phyloP scores from a whole-genome alignment of 768 basidiomycete species.

The Lentinula edodes region DNA sequence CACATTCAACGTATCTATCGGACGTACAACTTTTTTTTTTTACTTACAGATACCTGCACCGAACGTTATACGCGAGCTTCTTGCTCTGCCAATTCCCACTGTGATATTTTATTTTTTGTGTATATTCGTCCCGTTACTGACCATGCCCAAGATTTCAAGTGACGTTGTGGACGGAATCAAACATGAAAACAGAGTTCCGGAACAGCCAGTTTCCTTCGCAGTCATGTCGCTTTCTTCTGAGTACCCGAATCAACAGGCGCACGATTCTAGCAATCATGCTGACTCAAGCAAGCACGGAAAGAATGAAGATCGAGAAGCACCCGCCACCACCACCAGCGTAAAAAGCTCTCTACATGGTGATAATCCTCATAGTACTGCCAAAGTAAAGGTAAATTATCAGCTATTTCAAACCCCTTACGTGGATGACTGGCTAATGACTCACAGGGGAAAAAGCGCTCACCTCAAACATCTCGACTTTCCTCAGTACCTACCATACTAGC shows the following conservation, averaged over 20 bases:
- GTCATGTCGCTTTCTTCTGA: not conserved
- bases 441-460: not conserved
- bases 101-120: too few species aligned
- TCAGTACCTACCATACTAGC: not conserved
- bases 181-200: not conserved
- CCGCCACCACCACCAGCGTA: not conserved
- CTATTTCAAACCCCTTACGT: not conserved
- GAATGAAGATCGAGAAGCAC: not conserved
- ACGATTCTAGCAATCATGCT: not conserved
- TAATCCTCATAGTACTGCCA: too few species aligned
- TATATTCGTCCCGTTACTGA: too few species aligned
- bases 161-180: not conserved
- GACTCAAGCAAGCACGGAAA: not conserved
- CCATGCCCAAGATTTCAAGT: too few species aligned
- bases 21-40: too few species aligned
- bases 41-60: too few species aligned
- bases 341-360: too few species aligned
- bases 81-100: too few species aligned
- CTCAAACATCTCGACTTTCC: not conserved
- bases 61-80: too few species aligned
- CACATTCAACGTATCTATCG: too few species aligned
- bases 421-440: not conserved
- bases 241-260: not conserved
- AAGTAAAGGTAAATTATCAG: too few species aligned
- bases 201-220: not conserved